phyloP scores from a whole-genome alignment of 305 asterid genomes.

The Nicotiana rustica region DNA sequence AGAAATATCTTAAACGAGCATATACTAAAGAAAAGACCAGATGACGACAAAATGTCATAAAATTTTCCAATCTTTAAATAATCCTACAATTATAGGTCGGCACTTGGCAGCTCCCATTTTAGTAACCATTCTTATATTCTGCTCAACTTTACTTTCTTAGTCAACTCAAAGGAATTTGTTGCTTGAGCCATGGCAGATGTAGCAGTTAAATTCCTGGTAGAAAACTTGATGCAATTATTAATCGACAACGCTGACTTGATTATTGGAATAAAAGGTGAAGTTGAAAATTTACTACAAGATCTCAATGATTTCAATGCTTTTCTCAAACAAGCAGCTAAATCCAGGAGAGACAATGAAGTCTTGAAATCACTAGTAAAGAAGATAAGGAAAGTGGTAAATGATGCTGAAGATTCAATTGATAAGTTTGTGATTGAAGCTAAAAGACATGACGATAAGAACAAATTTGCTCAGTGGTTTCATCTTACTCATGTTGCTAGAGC shows the following conservation, averaged over 20 bases:
- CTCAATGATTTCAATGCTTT: conserved; percentile 65
- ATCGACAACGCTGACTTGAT: conserved; percentile 39
- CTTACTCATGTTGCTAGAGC: conserved; percentile 30
- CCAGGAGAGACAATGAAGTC: conserved; percentile 47
- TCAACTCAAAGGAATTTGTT: not conserved
- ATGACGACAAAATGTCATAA: not conserved
- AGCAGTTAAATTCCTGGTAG: conserved; percentile 67
- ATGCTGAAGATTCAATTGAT: conserved; percentile 80
- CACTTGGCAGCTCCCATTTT: not conserved
- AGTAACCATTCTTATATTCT: not conserved
- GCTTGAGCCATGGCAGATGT: conserved; percentile 60
- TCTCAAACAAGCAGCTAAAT: conserved; percentile 60
- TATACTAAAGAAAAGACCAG: too few relatives aligned
- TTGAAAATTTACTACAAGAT: conserved; percentile 52
- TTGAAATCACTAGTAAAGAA: conserved; percentile 62
- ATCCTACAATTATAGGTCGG: not conserved
- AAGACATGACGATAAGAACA: conserved; percentile 4
- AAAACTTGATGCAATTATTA: conserved; percentile 61
- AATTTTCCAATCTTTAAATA: not conserved
- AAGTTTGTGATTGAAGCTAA: conserved; percentile 47
- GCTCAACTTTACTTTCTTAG: not conserved
- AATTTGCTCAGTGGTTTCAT: conserved; percentile 27
- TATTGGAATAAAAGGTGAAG: conserved; percentile 23
- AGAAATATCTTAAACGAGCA: too few relatives aligned
- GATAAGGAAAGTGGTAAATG: conserved; percentile 66